A percentile compares a stretch with the other conserved stretches of the same genome.
phyloP scores from a whole-genome alignment of 768 basidiomycete species.

The Hygrophorus pudorinus region DNA sequence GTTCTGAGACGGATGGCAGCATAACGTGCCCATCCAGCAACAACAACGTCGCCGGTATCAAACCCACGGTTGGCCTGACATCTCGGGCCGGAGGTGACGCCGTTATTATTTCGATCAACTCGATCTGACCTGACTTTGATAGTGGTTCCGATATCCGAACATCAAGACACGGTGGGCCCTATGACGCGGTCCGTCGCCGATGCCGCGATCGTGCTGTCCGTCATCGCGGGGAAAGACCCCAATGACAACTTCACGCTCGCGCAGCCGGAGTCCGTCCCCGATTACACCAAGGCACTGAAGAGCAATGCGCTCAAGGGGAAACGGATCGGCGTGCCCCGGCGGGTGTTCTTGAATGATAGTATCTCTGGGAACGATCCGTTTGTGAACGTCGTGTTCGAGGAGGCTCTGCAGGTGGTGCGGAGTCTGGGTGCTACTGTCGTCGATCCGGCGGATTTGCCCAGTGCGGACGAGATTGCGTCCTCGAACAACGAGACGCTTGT shows the following conservation, averaged over 20 bases:
- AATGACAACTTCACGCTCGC: constrained; percentile 45
- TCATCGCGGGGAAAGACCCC: constrained; percentile 45
- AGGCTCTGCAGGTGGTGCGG: constrained; percentile 26
- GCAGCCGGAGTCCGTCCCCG: constrained; percentile 42
- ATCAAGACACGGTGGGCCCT: constrained; percentile 53
- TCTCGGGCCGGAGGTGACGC: constrained; percentile 45
- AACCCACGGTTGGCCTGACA: constrained; percentile 50
- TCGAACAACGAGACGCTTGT: constrained; percentile 49
- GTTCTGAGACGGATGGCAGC: constrained; percentile 39
- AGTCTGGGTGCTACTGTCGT: constrained; percentile 41
- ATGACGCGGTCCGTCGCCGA: constrained; percentile 44
- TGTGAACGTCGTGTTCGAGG: constrained; percentile 28
- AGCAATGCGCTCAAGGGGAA: constrained; percentile 37
- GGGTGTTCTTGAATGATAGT: constrained; percentile 24
- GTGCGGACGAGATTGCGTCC: constrained; percentile 35
- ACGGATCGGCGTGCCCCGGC: constrained; percentile 45
- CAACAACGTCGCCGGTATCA: constrained; percentile 51
- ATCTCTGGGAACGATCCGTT: constrained; percentile 24
- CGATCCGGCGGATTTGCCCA: constrained; percentile 54
- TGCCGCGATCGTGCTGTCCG: constrained; percentile 36
- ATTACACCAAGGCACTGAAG: constrained; percentile 44
- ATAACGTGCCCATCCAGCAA: constrained; percentile 41
- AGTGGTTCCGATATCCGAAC: constrained; percentile 48
- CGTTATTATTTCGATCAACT: background rate
- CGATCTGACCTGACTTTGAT: background rate